Base-by-base conservation (phyloP, 2,329 filamentous ascomycete species). In the Talaromyces pinophilus region DNA sequence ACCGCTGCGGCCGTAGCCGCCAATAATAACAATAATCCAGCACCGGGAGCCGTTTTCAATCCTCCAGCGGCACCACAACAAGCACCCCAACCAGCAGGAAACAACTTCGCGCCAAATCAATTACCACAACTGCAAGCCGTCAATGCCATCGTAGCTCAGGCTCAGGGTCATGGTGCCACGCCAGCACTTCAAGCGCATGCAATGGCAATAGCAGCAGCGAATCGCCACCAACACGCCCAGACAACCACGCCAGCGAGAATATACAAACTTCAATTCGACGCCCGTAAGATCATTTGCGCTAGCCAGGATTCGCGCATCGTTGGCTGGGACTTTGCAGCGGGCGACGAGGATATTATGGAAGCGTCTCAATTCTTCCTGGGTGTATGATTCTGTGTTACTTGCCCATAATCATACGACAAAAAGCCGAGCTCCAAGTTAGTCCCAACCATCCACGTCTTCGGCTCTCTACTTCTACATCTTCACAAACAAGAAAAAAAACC, bases 221-320 rank as follows among this genome's bases (percentile, higher is more conserved):
- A 48, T 19, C 35, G 57, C n/a, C 67, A 68, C 61, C 67, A 68
- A n/a, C 67, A 65, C 22, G 22, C 25, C 19, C 44, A 28, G 70
- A 5, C 54, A 62, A 30, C 48, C 75, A 69, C 35, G 74, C 77
- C 22, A 84, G 83, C 86, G 11, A 79, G 95, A 28, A 91, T 99
- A 2, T 99, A 98, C 83, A 99, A 99, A 79, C 83, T 98, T 42
- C 95, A 99, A 77, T 99, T 97, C 71, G 95, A 99, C 75, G 92
- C 93, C 0, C 87, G 93, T 25, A 89, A 93, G 72, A 96, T 99
- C 71, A 90, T 99, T 64, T 97, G 93, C 81, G 97, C 94, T 76
- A 95, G 91, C 70, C 93, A 98, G 77, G 92, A 95, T 65, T 89
- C 89, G 46, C 88, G 90, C 17, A 98, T 99, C 74, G 92, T 98